Base-by-base conservation (phyloP, 2,329 filamentous ascomycete genomes). In the Paecilomyces sp. region DNA sequence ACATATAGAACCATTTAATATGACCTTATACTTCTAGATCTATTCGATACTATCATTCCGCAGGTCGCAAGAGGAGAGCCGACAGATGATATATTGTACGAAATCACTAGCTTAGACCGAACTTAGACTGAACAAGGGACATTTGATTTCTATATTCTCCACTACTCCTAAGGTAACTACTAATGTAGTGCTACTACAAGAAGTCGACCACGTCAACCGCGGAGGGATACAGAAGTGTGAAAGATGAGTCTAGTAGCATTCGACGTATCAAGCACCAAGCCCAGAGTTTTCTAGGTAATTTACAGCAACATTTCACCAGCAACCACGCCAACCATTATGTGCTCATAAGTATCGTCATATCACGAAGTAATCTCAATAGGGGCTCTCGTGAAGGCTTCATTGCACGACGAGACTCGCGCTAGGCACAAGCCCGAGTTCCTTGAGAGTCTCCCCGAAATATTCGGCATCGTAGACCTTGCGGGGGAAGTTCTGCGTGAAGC, bases 361-460 rank as follows among this genome's bases (percentile, higher is more conserved):
- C 47, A 51, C 11, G 22, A 51, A 24, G 47, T 24, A n/a, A 51
- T 18, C 8, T 53, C 24, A 12, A 50, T 54, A 18, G 25, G 36
- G 31, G n/a, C 18, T n/a, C 15, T 22, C 50, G 12, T 12, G 9
- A 58, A 13, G 52, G 47, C n/a, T 62, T 74, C 62, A 84, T 69
- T 79, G 76, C 58, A 95, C 86, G 68, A 96, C 87, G 66, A 99
- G 79, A 54, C 91, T 92, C n/a, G 92, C 92, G 63, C 91, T 96
- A 5, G 94, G 94, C 3, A 93, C 87, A 62, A 97, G 77, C 0
- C 92, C 93, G 15, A 93, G 89, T 76, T 99, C 94, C 78, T 95
- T 95, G 59, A 99, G 77, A 4, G 92, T 94, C 82, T 94, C 88
- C 36, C 90, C 90, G 69, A 97, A 92, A 72, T 96, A 94, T 80